phyloP scores from a whole-genome alignment of 345 rosid species.

The Mercurialis annua region DNA sequence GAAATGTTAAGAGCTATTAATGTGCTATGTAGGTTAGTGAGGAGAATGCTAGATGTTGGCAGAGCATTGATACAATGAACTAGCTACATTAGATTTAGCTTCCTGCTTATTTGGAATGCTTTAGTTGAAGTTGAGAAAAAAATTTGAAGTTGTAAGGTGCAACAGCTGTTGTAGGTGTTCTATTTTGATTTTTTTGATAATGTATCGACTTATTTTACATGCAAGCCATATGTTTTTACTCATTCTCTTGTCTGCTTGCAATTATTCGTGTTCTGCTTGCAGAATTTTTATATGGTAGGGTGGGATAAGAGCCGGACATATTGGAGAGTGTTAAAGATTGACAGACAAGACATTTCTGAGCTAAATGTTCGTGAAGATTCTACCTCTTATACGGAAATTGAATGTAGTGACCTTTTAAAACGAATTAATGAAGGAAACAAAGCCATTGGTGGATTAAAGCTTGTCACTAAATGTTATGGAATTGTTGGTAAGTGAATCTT shows the following conservation, averaged over 20 bases:
- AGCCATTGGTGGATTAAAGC: constrained; percentile 84
- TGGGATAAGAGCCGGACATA: constrained; percentile 61
- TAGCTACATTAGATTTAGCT: background rate
- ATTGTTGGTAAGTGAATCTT: constrained; percentile 65
- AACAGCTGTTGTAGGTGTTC: background rate
- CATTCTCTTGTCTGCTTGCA: background rate
- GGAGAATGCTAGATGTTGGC: background rate
- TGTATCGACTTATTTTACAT: background rate
- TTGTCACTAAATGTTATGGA: constrained; percentile 86
- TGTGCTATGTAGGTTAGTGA: background rate
- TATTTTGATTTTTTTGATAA: background rate
- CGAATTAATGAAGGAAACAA: constrained; percentile 92
- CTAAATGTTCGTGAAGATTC: constrained; percentile 77
- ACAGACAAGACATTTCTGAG: constrained; percentile 66
- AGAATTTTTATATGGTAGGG: constrained; percentile 82
- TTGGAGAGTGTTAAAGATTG: constrained; percentile 83
- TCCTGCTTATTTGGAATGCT: background rate
- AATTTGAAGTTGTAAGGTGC: background rate
- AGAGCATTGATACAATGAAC: background rate
- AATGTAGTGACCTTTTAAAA: constrained; percentile 72
- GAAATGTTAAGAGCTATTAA: background rate
- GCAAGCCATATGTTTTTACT: background rate
- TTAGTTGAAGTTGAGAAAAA: background rate
- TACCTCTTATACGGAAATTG: constrained; percentile 58
- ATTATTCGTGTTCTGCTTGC: constrained; percentile 21